Evolutionary conservation across 805 yeast species (phyloP), one percentile per base, ranked within the genome.

Genomic region (Metschnikowia corniflorae): DNA sequence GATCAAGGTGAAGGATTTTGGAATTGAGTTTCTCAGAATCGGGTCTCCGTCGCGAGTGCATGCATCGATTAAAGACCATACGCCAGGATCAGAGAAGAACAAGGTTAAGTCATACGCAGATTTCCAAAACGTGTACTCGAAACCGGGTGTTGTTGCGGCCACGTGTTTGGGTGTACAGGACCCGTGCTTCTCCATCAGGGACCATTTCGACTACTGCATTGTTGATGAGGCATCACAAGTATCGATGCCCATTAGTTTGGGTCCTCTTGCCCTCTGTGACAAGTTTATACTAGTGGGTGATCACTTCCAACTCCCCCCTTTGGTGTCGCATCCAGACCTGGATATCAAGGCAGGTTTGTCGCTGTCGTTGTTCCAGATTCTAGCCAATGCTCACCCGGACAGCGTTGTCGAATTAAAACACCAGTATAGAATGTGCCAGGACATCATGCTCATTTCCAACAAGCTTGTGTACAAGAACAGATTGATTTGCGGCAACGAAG

Each of bases 171-270:
- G 95, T 0, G 73, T 87, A 13, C 70, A 63, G 23, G 86, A 82
- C 53, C 68, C 79, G 54, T 58, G 79, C 2, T 81, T 88, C 50
- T 65, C 57, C 15, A 59, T 70, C 35, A 61, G 73, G 51, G 67
- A 51, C 22, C 70, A 64, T 12, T 93, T 93, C 59, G 98, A 93
- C 53, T 91, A 85, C 54, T 94, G 97, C 54, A 88, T 93, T 27
- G 74, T 93, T 29, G 99, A 93, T 58, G 99, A 93, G 58, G 97
- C 97, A 0, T 88, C 97, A 1, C 98, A 93, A 54, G 85, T 91
- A 0, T 82, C 97, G 0, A 70, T 91, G 71, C 98, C 99, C 0
- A 71, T 86, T 5, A 84, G 94, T 49, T 58, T 93, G 19, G 98
- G 97, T 0, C 97, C 98, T 0, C 58, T 93, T 31, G 60, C 88